These are phyloP conservation scores for Zymoseptoria crescenta DNA, from an alignment of 2,329 filamentous ascomycete species.

Conservation along the genomic window DNA sequence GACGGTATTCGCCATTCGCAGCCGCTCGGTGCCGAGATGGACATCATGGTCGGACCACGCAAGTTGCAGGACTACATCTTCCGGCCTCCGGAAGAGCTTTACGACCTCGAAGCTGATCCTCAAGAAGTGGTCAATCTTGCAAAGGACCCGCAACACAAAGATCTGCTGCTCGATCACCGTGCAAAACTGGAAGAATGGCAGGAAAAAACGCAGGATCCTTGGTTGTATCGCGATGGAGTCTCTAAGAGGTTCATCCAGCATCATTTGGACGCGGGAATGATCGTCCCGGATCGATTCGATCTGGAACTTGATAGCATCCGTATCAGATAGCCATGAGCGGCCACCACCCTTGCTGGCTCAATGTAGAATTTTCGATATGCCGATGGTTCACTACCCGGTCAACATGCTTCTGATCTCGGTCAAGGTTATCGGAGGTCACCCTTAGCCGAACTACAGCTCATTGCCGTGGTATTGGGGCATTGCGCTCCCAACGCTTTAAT, in stretches of 20 bases:
- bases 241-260: background rate
- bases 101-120: slow-evolving; percentile 40
- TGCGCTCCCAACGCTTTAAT: no score
- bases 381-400: background rate
- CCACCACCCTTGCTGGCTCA: background rate
- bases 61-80: slow-evolving; percentile 38
- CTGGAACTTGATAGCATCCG: background rate
- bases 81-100: slow-evolving; percentile 40
- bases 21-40: slow-evolving; percentile 1
- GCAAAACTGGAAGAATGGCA: slow-evolving; percentile 30
- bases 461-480: no score
- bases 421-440: background rate
- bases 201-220: slow-evolving; percentile 28
- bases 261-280: background rate
- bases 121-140: slow-evolving; percentile 41
- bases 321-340: background rate
- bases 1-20: slow-evolving; percentile 38
- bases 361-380: background rate
- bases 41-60: slow-evolving; percentile 35
- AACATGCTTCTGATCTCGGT: background rate
- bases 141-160: slow-evolving; percentile 25
- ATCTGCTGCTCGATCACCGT: slow-evolving; percentile 30
- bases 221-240: slow-evolving; percentile 27
- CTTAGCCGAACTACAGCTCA: no score
- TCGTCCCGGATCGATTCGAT: background rate